A percentile compares a stretch with the other conserved stretches of the same genome.
phyloP scores from a whole-genome alignment of 371 early-diverging fungal species.

The Lichtheimia ornata region DNA sequence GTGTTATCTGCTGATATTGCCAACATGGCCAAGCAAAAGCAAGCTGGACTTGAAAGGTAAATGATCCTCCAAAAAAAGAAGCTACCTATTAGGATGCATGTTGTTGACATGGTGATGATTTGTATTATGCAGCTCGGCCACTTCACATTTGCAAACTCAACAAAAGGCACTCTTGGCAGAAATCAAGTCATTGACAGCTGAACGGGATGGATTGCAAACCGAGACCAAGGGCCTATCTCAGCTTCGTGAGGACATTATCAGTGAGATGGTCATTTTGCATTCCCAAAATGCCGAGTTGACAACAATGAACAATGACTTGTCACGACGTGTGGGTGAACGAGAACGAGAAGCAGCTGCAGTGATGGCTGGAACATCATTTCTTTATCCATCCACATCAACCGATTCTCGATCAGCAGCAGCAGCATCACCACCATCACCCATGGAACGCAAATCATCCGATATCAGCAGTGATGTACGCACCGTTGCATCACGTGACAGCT shows the following conservation, averaged over 20 bases:
- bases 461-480: constrained; percentile 16
- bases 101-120: too few relatives aligned
- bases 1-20: constrained; percentile 17
- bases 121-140: too few relatives aligned
- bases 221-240: constrained; percentile 30
- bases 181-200: constrained; percentile 33
- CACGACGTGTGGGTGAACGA: constrained; percentile 39
- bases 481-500: constrained; percentile 27
- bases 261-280: constrained; percentile 56
- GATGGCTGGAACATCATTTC: constrained; percentile 25
- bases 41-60: constrained; percentile 37
- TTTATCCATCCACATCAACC: constrained; percentile 12
- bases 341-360: constrained; percentile 32
- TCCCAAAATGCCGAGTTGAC: constrained; percentile 56
- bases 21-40: constrained; percentile 30
- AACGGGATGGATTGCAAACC: constrained; percentile 26
- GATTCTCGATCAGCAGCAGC: background rate
- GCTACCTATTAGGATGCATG: too few relatives aligned
- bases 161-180: constrained; percentile 28
- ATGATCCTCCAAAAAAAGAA: too few relatives aligned
- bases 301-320: constrained; percentile 57
- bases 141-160: background rate
- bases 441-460: constrained; percentile 3
- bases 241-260: constrained; percentile 41
- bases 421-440: constrained; percentile 14